A percentile compares a stretch with the other conserved stretches of the same genome.
Conservation (phyloP, 768 basidiomycete genomes). For the Chalciporus piperatus region DNA sequence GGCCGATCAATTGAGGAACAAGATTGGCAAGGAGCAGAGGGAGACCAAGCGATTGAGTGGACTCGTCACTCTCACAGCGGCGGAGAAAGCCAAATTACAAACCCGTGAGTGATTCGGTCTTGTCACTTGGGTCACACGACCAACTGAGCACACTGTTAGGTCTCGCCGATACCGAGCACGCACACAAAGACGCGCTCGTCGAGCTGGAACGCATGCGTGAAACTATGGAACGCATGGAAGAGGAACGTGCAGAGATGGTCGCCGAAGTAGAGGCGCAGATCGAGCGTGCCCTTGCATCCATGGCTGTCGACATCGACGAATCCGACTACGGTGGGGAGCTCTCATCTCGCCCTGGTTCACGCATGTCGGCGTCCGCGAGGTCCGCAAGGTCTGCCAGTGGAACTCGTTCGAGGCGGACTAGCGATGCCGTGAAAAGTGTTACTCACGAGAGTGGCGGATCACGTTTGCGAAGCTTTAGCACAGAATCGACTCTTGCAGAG, state of each 20-base stretch:
- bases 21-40: slow-evolving; percentile 88
- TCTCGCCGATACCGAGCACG: slow-evolving; percentile 75
- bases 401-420: slow-evolving; percentile 56
- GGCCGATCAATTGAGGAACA: slow-evolving; percentile 77
- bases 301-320: slow-evolving; percentile 74
- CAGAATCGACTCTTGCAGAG: slow-evolving; percentile 80
- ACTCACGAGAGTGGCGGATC: slow-evolving; percentile 23
- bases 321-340: slow-evolving; percentile 60
- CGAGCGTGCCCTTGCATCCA: slow-evolving; percentile 78
- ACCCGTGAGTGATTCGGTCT: slow-evolving; percentile 51
- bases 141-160: slow-evolving; percentile 42
- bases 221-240: slow-evolving; percentile 84
- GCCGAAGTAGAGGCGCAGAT: slow-evolving; percentile 94
- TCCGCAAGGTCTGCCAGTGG: slow-evolving; percentile 43
- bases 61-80: slow-evolving; percentile 70
- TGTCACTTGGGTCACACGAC: neutral
- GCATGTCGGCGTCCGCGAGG: slow-evolving; percentile 56
- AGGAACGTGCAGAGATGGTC: slow-evolving; percentile 84
- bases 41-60: slow-evolving; percentile 86
- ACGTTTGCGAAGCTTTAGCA: slow-evolving; percentile 67
- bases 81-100: slow-evolving; percentile 77
- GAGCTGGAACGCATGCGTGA: slow-evolving; percentile 83
- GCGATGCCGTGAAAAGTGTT: slow-evolving; percentile 52
- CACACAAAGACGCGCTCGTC: slow-evolving; percentile 74
- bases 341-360: slow-evolving; percentile 67